Evolutionary conservation across 768 basidiomycete genomes (phyloP).

Genomic region (Termitomyces bulborhizus): DNA sequence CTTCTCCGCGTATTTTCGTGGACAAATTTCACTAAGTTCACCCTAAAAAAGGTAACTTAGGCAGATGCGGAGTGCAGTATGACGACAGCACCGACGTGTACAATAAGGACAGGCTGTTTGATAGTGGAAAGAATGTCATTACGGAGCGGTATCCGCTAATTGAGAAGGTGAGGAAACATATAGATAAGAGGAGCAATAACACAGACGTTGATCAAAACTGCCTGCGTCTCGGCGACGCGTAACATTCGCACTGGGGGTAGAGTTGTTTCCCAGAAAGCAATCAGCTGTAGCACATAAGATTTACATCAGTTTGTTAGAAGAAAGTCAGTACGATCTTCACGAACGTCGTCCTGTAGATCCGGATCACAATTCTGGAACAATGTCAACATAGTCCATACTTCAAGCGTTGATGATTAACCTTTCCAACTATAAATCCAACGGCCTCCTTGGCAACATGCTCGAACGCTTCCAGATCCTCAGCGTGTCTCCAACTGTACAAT

Average conservation of each 20-base stretch:
- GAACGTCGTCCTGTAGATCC: slow-evolving; percentile 62
- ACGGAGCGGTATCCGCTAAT: slow-evolving; percentile 50
- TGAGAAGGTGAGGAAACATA: not conserved
- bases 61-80: not conserved
- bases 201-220: slow-evolving; percentile 57
- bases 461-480: slow-evolving; percentile 59
- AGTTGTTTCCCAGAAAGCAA: slow-evolving; percentile 55
- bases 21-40: slow-evolving; percentile 48
- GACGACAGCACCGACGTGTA: slow-evolving; percentile 46
- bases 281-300: slow-evolving; percentile 37
- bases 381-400: slow-evolving; percentile 2
- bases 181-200: not conserved
- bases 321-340: slow-evolving; percentile 13
- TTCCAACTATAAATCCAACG: slow-evolving; percentile 46
- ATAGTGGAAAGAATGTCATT: slow-evolving; percentile 44
- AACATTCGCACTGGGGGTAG: slow-evolving; percentile 50
- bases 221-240: slow-evolving; percentile 45
- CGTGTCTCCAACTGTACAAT: slow-evolving; percentile 54
- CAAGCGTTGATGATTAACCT: slow-evolving; percentile 32
- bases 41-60: slow-evolving; percentile 33
- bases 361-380: slow-evolving; percentile 38
- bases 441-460: slow-evolving; percentile 62
- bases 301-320: not conserved
- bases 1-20: slow-evolving; percentile 50
- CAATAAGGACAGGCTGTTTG: slow-evolving; percentile 58